Base-by-base conservation (phyloP, 202 grass and related monocot species). In the Brachypodium distachyon region DNA sequence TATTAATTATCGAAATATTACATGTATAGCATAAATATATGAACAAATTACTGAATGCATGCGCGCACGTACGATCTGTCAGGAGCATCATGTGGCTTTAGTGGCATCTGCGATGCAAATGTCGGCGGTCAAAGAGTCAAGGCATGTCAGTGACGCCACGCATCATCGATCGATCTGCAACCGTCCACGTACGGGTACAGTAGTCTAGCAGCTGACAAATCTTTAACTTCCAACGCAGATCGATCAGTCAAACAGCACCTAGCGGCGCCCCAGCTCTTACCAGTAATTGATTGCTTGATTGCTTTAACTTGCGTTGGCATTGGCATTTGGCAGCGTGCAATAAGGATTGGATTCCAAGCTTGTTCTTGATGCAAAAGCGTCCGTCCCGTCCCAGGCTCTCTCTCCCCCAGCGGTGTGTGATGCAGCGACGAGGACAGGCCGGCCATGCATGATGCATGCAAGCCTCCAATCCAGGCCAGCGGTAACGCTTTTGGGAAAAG, bases 121-220 rank as follows among this genome's bases (percentile, higher is more conserved):
- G 85, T 87, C 85, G 80, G 85, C 67, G 85, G 85, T 87, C 85
- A 87, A n/a, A 87, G 48, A 51, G 57, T 50, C 64, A 82, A 87
- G 49, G 27, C 22, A 48, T 55, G 84, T 41, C 63, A 69, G 60
- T 38, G 43, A 49, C 28, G 37, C 50, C 51, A 12, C 42, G 73
- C 29, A 60, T 74, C 46, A 36, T 28, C 26, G 13, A 10, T 76
- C 11, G 26, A 60, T 14, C 40, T 17, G 28, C 34, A 28, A 56
- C 41, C 36, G 59, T 25, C 19, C 62, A 79, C 63, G 42, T 36
- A n/a, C n/a, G n/a, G n/a, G 16, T 36, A 28, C 59, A 82, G 52
- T 18, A 14, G 33, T 36, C 49, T 33, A 11, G 3, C 1, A 8
- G 43, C 82, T 72, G 82, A 62, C 74, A 63, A 19, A 27, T 40